Base-by-base conservation (phyloP, 2,329 filamentous ascomycete genomes). In the Pyrenophora seminiperda region DNA sequence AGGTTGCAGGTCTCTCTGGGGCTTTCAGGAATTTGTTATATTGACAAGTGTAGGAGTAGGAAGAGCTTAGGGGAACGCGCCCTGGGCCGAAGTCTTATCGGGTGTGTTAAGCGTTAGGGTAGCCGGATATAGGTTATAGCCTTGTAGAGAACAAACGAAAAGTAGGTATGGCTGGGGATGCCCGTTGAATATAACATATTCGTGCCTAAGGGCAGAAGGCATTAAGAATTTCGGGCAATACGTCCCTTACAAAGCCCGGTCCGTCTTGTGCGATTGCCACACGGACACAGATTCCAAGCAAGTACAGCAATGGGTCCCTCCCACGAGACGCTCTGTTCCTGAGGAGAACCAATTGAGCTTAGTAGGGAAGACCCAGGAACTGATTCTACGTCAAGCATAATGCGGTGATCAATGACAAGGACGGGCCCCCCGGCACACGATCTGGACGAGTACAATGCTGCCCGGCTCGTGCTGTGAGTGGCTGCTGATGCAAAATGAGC, bases 311-410 rank as follows among this genome's bases (percentile, higher is more conserved):
- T 71, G 68, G 66, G 63, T 55, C 66, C 62, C 65, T 63, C 65
- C 70, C 67, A 72, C 72, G 71, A 74, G 69, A 75, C 73, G 70
- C 58, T 65, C 67, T 68, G 72, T 75, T 73, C 72, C 73, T 74
- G 71, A 73, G 70, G 60, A 66, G 68, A 64, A 71, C 68, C 61
- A 65, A 68, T 64, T 65, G 67, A 68, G 70, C 71, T 74, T 66
- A 68, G 70, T 69, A 69, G 70, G 70, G 71, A 70, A 74, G 72
- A 70, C 62, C 66, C 64, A 63, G 67, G 67, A 66, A 70, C 67
- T 63, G 60, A 71, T 72, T 73, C 71, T 71, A 71, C 65, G 71
- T 73, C 69, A 71, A 73, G 72, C 72, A 75, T 73, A 72, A 75
- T 75, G 73, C 72, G 66, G 72, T 75, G 73, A 72, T 74, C 71